Evolutionary conservation across 352 stramenopile genomes (phyloP), one percentile per base, ranked within the genome.

Genomic region (Salisapilia sapeloensis): DNA sequence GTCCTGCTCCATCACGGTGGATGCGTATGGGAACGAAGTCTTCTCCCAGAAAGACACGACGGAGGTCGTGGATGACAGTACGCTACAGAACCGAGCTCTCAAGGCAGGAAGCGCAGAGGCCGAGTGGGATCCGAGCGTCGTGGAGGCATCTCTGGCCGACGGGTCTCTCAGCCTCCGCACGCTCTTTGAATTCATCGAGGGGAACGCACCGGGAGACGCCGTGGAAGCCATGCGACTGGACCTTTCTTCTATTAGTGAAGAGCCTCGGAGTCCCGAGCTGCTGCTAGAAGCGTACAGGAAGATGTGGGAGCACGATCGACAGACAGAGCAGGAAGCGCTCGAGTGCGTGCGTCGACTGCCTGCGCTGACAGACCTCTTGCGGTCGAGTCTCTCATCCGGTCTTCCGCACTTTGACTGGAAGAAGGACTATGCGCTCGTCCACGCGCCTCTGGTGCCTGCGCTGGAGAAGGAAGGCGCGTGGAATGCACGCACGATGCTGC

Each of bases 331-430:
- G 16, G 60, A 80, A n/a, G 69, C 66, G 11, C 46, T 82, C 25
- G 64, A 89, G 32, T 84, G 69, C 25, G 65, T 82, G 26, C 58
- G 61, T 33, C 54, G 56, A 10, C 38, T 89, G 16, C 61, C 69
- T 9, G 44, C 31, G 28, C 33, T 84, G 21, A 33, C 76, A 40
- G 64, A 80, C 38, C 44, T 80, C 32, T 42, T 91, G 5, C 59
- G 65, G 10, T 54, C 80, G 31, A 89, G 72, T 26, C 40, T 83
- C 15, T 60, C 57, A n/a, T 17, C 44, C 18, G 44, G 44, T 2
- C 85, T 69, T 69, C 43, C 55, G 12, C 39, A 42, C 18, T 71
- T 84, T 32, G 79, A 54, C 2, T 74, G 81, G 33, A 37, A 40
- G 7, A 44, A 75, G 30, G 67, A 61, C 35, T 72, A 85, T 24